Base-by-base conservation (phyloP, 164 flowering plant genomes). In the Kingdonia uniflora region DNA sequence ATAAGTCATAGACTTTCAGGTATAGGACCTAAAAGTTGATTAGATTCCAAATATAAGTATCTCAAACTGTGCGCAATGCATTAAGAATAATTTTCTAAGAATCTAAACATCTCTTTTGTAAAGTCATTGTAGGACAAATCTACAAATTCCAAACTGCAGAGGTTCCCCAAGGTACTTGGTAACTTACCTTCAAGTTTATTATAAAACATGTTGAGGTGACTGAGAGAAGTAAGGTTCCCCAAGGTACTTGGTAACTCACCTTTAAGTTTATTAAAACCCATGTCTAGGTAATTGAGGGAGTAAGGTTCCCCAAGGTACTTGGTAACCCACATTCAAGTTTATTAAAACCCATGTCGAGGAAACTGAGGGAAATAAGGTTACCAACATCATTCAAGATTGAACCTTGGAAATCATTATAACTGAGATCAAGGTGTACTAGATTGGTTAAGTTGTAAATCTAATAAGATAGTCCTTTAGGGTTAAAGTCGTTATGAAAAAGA, bases 371-470 rank as follows among this genome's bases (percentile, higher is more conserved):
- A 19, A 7, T 17, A 12, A 57, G 21, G 22, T 57, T 49, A n/a
- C 46, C 46, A 8, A 57, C 5, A 5, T 65, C 57, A 43, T 26
- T 41, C 0, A 70, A 66, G 17, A 71, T 40, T 6, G 68, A 61
- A 21, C 76, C 74, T 35, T 33, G 26, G 16, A 76, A 43, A 16
- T n/a, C 23, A 56, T 67, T 76, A 37, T 33, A 15, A 6, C 3
- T 8, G 20, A 69, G 39, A 19, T 24, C 15, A 7, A 76, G 65
- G 10, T 54, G 37, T 14, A 19, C 51, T 5, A 76, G 65, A 63
- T 55, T 64, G 12, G 26, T 41, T 14, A 74, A 46, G 40, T 57
- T 53, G 23, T 65, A 65, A 13, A 76, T 46, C 75, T 73, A 68
- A 19, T 55, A 46, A 2, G 81, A 74, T 42, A 76, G 13, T 19